Conservation (phyloP, 768 basidiomycete genomes). For the Auriculariales sp. region DNA sequence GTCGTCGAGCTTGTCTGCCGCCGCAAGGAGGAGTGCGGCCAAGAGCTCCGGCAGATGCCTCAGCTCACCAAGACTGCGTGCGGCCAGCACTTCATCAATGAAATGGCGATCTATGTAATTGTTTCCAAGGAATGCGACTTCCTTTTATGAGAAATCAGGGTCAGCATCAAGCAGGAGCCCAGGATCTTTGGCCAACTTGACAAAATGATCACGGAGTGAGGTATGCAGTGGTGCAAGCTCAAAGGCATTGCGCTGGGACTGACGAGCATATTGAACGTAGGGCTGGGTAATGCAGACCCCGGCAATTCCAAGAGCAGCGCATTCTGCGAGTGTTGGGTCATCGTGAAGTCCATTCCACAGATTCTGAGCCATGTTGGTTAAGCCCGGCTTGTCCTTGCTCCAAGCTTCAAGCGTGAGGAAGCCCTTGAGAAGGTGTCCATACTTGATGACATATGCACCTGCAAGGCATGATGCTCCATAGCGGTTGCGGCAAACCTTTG, state of each 20-base stretch:
- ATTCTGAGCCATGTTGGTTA: constrained; percentile 17
- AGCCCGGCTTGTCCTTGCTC: constrained; percentile 9
- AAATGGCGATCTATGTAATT: constrained; percentile 6
- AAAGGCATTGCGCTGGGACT: constrained; percentile 12
- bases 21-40: not conserved
- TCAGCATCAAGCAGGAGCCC: constrained; percentile 8
- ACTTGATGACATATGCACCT: constrained; percentile 9
- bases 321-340: constrained; percentile 11
- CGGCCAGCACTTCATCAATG: constrained; percentile 5
- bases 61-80: not conserved
- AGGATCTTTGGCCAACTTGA: constrained; percentile 11
- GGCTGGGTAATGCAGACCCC: constrained; percentile 12
- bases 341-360: constrained; percentile 11
- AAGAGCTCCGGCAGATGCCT: not conserved
- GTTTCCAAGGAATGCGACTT: constrained; percentile 8
- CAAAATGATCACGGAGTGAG: constrained; percentile 7
- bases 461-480: constrained; percentile 11
- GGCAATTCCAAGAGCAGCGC: constrained; percentile 12
- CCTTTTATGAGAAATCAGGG: constrained; percentile 3
- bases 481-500: constrained; percentile 13
- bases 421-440: constrained; percentile 5
- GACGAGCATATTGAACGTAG: constrained; percentile 12
- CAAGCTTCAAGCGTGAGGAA: constrained; percentile 12
- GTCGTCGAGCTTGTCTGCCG: not conserved
- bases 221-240: constrained; percentile 12